Percentiles rank a stretch among this genome's conserved stretches.
Conservation (phyloP, 2,329 filamentous ascomycete species). For the Lasiodiplodia theobromae region DNA sequence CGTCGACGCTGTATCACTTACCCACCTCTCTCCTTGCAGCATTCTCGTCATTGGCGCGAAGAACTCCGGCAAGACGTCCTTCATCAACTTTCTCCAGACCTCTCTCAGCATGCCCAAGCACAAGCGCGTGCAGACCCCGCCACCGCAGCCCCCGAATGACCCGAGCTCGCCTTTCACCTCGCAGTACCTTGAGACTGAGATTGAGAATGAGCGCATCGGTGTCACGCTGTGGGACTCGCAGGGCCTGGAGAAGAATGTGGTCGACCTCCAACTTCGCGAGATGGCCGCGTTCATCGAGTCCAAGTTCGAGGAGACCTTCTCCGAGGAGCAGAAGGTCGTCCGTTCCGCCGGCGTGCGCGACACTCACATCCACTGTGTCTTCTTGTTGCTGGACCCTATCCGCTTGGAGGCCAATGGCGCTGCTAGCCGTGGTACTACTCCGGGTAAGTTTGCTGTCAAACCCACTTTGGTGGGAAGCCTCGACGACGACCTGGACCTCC, state of each 20-base stretch:
- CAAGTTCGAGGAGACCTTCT: slow-evolving; percentile 98
- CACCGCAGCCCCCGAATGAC: slow-evolving; percentile 56
- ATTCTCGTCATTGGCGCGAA: slow-evolving; percentile 89
- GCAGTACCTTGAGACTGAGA: slow-evolving; percentile 91
- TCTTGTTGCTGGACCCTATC: slow-evolving; percentile 87
- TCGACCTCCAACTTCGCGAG: slow-evolving; percentile 91
- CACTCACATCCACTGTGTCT: slow-evolving; percentile 96
- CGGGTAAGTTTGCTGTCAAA: slow-evolving; percentile 45
- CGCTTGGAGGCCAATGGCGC: slow-evolving; percentile 82
- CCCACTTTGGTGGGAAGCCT: slow-evolving; percentile 68
- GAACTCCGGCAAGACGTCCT: slow-evolving; percentile 91
- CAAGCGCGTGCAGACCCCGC: slow-evolving; percentile 65
- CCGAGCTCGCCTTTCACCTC: slow-evolving; percentile 71
- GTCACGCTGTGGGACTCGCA: slow-evolving; percentile 97
- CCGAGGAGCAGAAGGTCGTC: slow-evolving; percentile 96
- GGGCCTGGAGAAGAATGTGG: slow-evolving; percentile 91
- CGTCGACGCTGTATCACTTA: slow-evolving; percentile 31
- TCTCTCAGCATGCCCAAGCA: slow-evolving; percentile 82
- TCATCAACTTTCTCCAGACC: slow-evolving; percentile 92
- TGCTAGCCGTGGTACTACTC: slow-evolving; percentile 58
- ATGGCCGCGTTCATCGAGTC: slow-evolving; percentile 93
- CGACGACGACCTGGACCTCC: slow-evolving; percentile 88
- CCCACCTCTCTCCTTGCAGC: slow-evolving; percentile 55
- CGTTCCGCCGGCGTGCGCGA: slow-evolving; percentile 91
- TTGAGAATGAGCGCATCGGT: slow-evolving; percentile 89